Evolutionary conservation across 2,329 filamentous ascomycete genomes (phyloP).

Genomic region (Graphiopsis chlorocephala): DNA sequence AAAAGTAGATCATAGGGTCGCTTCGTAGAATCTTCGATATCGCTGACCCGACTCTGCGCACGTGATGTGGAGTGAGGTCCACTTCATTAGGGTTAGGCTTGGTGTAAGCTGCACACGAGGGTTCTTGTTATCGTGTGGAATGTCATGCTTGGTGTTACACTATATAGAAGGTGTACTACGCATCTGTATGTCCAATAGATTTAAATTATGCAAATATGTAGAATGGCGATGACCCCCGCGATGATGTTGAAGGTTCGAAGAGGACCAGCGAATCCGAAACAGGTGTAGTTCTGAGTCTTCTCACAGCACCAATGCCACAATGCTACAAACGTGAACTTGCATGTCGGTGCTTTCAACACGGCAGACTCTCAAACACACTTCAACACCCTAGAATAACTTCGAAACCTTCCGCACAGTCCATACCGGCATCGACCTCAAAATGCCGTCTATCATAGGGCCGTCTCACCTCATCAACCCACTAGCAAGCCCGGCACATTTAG

Average conservation of each 20-base stretch:
- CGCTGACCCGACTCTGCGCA: not conserved
- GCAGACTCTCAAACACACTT: not conserved
- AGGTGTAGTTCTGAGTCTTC: no score
- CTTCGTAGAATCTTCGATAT: not conserved
- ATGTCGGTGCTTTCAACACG: not conserved
- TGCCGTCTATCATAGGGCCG: constrained; percentile 25
- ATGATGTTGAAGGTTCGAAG: no score
- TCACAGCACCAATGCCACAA: no score
- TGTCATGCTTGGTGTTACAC: no score
- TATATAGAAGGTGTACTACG: no score
- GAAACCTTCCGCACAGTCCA: not conserved
- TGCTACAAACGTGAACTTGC: no score
- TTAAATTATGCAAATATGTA: no score
- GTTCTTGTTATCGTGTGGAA: no score
- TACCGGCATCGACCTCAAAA: not conserved
- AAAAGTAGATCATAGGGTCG: not conserved
- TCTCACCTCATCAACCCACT: constrained; percentile 65
- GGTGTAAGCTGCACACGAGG: not conserved
- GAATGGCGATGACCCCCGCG: no score
- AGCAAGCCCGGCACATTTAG: constrained; percentile 69
- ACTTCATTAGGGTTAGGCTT: not conserved
- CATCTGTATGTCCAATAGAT: no score
- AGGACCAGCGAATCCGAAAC: no score
- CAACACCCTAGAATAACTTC: not conserved
- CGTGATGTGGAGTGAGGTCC: not conserved